Percentiles rank a stretch among this genome's conserved stretches.
These are phyloP conservation scores for Phytopythium litorale DNA, from an alignment of 352 stramenopile genomes.

Conservation along the genomic window DNA sequence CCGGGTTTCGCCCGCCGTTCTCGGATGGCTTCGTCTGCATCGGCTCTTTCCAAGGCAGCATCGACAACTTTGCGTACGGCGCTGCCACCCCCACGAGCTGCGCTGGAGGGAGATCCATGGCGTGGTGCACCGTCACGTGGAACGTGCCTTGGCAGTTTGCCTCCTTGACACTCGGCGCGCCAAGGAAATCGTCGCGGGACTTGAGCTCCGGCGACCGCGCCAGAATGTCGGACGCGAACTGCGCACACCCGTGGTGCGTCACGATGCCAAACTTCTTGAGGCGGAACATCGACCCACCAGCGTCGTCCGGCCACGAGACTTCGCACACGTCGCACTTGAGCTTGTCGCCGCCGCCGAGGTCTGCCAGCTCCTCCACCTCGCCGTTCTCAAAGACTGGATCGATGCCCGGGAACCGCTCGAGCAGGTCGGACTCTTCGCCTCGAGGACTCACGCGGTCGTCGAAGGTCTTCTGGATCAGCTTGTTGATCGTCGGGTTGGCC, in stretches of 20 bases:
- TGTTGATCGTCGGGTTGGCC: conserved; percentile 60
- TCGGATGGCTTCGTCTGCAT: conserved; percentile 75
- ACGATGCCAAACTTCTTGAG: conserved; percentile 46
- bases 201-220: conserved; percentile 49
- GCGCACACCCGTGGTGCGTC: conserved; percentile 68
- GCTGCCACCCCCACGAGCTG: conserved; percentile 62
- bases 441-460: conserved; percentile 50
- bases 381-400: conserved; percentile 73
- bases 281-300: conserved; percentile 45
- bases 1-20: conserved; percentile 65
- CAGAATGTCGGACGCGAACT: conserved; percentile 76
- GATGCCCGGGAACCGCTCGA: conserved; percentile 58
- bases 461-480: conserved; percentile 68
- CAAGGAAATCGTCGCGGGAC: conserved; percentile 47
- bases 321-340: conserved; percentile 75
- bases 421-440: conserved; percentile 33
- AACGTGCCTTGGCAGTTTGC: conserved; percentile 73
- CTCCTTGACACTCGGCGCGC: conserved; percentile 37
- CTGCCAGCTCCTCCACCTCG: conserved; percentile 46
- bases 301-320: conserved; percentile 78
- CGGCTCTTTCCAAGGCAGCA: conserved; percentile 84
- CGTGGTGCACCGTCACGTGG: conserved; percentile 66
- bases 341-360: conserved; percentile 9
- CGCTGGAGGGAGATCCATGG: conserved; percentile 63
- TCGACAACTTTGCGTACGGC: conserved; percentile 69